phyloP scores from a whole-genome alignment of 352 stramenopile species.

The Thalassiosira sp. region DNA sequence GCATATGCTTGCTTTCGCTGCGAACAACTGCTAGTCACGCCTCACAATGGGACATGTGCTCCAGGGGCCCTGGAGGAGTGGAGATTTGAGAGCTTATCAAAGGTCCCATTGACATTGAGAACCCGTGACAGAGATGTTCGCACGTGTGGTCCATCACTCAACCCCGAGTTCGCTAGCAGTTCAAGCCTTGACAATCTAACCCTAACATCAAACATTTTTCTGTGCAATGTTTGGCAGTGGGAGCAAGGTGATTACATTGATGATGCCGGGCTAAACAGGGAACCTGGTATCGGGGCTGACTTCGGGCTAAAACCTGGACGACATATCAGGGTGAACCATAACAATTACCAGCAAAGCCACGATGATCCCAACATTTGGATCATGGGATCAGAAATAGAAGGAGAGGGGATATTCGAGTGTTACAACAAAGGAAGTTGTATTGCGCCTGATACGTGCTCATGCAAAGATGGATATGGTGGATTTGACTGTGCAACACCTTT shows the following conservation, averaged over 20 bases:
- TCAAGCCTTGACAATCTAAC: slow-evolving; percentile 14
- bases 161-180: slow-evolving; percentile 47
- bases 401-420: slow-evolving; percentile 93
- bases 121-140: slow-evolving; percentile 20
- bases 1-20: slow-evolving; percentile 53
- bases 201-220: slow-evolving; percentile 66
- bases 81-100: slow-evolving; percentile 30
- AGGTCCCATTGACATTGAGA: slow-evolving; percentile 45
- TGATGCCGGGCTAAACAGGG: slow-evolving; percentile 63
- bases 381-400: slow-evolving; percentile 62
- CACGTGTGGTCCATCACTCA: slow-evolving; percentile 69
- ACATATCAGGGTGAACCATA: slow-evolving; percentile 88
- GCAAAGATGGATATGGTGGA: slow-evolving; percentile 89
- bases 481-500: slow-evolving; percentile 94
- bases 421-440: slow-evolving; percentile 92
- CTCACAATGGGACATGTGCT: slow-evolving; percentile 41
- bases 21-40: slow-evolving; percentile 21
- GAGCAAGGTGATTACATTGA: slow-evolving; percentile 91
- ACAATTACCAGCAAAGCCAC: slow-evolving; percentile 86
- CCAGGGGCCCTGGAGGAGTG: slow-evolving; percentile 28
- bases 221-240: slow-evolving; percentile 91
- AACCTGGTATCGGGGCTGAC: slow-evolving; percentile 57
- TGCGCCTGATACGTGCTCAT: slow-evolving; percentile 90
- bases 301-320: slow-evolving; percentile 81
- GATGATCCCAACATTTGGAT: slow-evolving; percentile 83